Conservation (phyloP, 2,329 filamentous ascomycete genomes). For the Penicillium sclerotiorum region DNA sequence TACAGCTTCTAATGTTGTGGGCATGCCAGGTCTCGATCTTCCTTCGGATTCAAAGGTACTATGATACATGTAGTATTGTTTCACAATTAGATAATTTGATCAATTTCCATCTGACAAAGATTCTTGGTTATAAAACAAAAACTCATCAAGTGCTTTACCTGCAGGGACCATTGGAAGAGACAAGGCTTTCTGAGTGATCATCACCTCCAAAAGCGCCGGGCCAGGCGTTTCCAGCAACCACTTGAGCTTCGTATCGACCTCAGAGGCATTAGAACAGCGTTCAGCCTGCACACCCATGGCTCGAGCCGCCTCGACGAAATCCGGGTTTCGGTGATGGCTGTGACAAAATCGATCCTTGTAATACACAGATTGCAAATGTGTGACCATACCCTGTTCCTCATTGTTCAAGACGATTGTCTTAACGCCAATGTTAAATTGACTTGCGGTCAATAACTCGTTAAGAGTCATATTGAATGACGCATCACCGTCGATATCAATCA, state of each 20-base stretch:
- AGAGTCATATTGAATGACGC: slow-evolving; percentile 72
- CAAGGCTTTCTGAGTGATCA: neutral
- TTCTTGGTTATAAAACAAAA: too few relatives aligned
- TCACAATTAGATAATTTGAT: too few relatives aligned
- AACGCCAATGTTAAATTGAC: slow-evolving; percentile 88
- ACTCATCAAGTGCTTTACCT: neutral
- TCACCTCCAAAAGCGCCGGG: neutral
- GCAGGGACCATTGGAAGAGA: neutral
- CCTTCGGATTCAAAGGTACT: too few relatives aligned
- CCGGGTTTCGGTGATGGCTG: neutral
- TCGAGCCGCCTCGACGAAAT: slow-evolving; percentile 2
- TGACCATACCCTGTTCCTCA: slow-evolving; percentile 94
- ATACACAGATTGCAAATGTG: slow-evolving; percentile 62
- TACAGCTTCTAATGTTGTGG: too few relatives aligned
- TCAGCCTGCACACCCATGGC: neutral
- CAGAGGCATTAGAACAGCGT: neutral
- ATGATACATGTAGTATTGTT: too few relatives aligned
- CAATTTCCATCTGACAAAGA: too few relatives aligned
- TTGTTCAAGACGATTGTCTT: slow-evolving; percentile 93
- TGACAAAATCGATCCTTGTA: slow-evolving; percentile 2
- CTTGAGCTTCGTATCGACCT: neutral
- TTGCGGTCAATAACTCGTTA: slow-evolving; percentile 9
- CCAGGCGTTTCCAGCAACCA: neutral
- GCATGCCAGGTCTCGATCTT: too few relatives aligned
- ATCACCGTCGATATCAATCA: slow-evolving; percentile 93